phyloP scores from a whole-genome alignment of 148 eudicot genomes.

The Heliosperma pusillum region DNA sequence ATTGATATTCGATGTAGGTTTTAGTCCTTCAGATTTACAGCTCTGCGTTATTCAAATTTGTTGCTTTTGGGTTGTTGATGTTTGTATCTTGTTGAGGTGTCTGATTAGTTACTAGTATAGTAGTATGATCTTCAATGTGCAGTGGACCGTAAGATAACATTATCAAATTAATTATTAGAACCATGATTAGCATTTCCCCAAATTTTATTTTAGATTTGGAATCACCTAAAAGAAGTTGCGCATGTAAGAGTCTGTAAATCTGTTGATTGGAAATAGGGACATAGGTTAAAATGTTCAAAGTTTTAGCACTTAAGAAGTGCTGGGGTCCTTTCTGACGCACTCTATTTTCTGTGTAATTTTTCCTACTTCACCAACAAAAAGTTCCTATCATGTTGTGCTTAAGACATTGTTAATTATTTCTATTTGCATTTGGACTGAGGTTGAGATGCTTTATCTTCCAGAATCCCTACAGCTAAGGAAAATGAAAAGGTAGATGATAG shows the following conservation, averaged over 20 bases:
- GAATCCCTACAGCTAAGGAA: slow-evolving; percentile 61
- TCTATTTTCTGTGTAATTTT: not conserved
- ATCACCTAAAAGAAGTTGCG: not conserved
- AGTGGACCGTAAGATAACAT: not conserved
- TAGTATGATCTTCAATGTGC: not conserved
- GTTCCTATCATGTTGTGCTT: not conserved
- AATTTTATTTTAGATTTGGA: not conserved
- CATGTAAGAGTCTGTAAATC: not conserved
- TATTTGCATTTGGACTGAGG: slow-evolving; percentile 10
- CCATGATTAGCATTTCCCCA: not conserved
- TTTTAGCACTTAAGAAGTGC: not conserved
- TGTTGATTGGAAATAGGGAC: slow-evolving; percentile 5
- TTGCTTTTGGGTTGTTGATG: not conserved
- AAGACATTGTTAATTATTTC: not conserved
- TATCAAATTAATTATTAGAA: not conserved
- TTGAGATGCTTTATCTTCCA: slow-evolving; percentile 27
- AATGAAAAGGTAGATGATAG: slow-evolving; percentile 47
- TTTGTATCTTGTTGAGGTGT: not conserved
- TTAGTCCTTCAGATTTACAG: not conserved
- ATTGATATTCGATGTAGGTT: not conserved
- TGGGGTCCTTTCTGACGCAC: not conserved
- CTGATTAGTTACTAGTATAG: not conserved
- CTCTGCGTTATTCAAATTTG: not conserved
- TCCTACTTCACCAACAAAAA: not conserved
- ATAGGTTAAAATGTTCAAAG: not conserved